Evolutionary conservation across 202 grass and related monocot species (phyloP).

Genomic region (Elaeis oleifera): DNA sequence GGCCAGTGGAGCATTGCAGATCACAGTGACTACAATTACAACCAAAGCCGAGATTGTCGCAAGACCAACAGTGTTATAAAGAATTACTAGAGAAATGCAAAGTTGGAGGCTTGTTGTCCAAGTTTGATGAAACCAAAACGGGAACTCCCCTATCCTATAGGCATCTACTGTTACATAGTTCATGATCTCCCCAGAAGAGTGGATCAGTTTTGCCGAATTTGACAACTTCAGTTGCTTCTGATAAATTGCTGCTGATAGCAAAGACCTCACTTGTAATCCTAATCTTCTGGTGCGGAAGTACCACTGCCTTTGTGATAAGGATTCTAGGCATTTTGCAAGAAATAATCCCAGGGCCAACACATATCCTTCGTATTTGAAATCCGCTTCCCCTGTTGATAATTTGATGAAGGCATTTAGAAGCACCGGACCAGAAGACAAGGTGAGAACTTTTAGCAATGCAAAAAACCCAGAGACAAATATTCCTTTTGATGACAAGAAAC

Average conservation of each 20-base stretch:
- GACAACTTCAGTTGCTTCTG: conserved; percentile 78
- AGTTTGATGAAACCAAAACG: conserved; percentile 87
- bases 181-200: conserved; percentile 86
- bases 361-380: conserved; percentile 60
- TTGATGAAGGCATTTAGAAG: conserved; percentile 72
- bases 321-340: conserved; percentile 65
- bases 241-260: conserved; percentile 69
- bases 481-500: conserved; percentile 64
- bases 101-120: conserved; percentile 80
- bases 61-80: conserved; percentile 61
- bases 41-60: conserved; percentile 49
- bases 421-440: conserved; percentile 58
- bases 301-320: conserved; percentile 84
- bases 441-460: conserved; percentile 73
- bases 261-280: conserved; percentile 71
- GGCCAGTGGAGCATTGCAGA: conserved; percentile 66
- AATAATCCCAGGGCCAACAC: conserved; percentile 47
- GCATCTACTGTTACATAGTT: conserved; percentile 91
- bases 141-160: conserved; percentile 84
- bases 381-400: conserved; percentile 48
- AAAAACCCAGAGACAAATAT: conserved; percentile 65
- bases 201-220: conserved; percentile 51
- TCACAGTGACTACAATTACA: conserved; percentile 68
- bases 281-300: conserved; percentile 65
- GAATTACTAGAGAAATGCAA: conserved; percentile 60